Evolutionary conservation across 139 green algal genomes (phyloP), one percentile per base, ranked within the genome.

Genomic region (Ettlia oleoabundans): DNA sequence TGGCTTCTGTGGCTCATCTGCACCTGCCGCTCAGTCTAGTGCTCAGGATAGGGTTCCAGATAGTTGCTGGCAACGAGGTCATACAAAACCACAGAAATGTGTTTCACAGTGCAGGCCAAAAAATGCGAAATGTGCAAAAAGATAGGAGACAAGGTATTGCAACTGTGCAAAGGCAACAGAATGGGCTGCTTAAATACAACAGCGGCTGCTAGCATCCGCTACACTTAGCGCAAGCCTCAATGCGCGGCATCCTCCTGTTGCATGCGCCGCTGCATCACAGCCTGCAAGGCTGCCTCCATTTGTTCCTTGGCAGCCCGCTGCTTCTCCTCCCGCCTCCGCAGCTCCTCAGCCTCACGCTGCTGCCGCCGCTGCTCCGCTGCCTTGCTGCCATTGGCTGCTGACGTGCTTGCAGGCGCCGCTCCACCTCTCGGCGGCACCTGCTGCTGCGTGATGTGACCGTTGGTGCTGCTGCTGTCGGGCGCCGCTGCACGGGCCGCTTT

Each of bases 261-360:
- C 77, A 82, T 82, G 63, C 86, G 69, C 62, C 92, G 90, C 65
- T 92, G 85, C 38, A 92, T 84, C 0, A 93, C 81, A 2, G 40
- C 68, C 86, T 84, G 55, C 79, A 95, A 89, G 1, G 92, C 92
- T 33, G 93, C 84, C 80, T 95, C 88, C 77, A 95, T 89, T 42
- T 84, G 78, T 61, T 95, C 74, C 84, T 92, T 91, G 6, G 90
- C 88, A 33, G 24, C 47, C 30, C 84, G 40, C 24, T 33, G 41
- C 41, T 67, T 42, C 53, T 68, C 73, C 73, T 80, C 52, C 53
- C 68, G 51, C 53, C 53, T 24, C 38, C 73, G 73, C 53, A 1
- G 21, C 52, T 52, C 72, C 72, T 79, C 51, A 35, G 62, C 72
- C 51, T 51, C 35, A 3, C 73, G 73, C 35, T 51, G 6, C 52